Evolutionary conservation across 345 rosid species (phyloP).

Genomic region (Aegle marmelos): DNA sequence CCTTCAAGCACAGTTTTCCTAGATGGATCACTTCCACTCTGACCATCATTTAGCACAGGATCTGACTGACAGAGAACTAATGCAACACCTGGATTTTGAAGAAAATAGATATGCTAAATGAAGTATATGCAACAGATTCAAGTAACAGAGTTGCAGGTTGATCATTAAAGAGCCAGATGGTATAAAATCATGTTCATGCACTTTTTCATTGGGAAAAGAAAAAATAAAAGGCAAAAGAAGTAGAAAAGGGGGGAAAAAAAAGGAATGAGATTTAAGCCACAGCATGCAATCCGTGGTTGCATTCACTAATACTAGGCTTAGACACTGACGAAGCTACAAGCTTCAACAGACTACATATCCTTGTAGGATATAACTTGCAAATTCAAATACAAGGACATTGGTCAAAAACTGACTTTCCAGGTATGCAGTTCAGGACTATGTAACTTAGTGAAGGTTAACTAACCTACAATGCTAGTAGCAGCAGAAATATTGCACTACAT

Average conservation of each 20-base stretch:
- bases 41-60: conserved; percentile 88
- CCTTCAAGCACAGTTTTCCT: conserved; percentile 79
- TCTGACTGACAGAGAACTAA: conserved; percentile 89
- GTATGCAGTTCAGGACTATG: neutral
- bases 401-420: neutral
- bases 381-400: neutral
- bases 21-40: conserved; percentile 64
- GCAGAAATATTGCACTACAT: neutral
- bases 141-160: neutral
- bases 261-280: neutral
- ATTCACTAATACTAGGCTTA: neutral
- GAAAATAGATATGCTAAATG: neutral
- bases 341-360: neutral
- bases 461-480: neutral
- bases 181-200: neutral
- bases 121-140: neutral
- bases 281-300: neutral
- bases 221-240: neutral
- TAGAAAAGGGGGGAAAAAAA: neutral
- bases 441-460: neutral
- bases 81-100: conserved; percentile 67
- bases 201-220: neutral
- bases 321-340: neutral
- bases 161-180: neutral
- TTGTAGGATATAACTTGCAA: neutral